phyloP scores from a whole-genome alignment of 2,329 filamentous ascomycete genomes.

The Pseudofabraea citricarpa region DNA sequence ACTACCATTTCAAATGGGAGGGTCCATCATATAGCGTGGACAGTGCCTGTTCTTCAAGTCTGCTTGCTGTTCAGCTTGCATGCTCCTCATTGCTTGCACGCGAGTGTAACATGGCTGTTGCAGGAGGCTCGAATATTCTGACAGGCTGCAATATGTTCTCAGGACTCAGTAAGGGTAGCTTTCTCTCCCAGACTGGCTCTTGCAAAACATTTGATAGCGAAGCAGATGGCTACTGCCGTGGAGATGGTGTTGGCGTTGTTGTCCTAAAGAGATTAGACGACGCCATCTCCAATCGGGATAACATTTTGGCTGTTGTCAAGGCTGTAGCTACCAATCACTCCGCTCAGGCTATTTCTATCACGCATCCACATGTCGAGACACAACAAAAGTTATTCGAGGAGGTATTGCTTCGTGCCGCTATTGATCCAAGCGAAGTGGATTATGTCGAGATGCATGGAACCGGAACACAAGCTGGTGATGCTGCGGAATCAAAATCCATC shows the following conservation, averaged over 20 bases:
- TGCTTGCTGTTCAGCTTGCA: constrained; percentile 49
- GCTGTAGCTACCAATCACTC: constrained; percentile 78
- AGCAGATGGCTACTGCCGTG: constrained; percentile 51
- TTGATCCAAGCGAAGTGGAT: constrained; percentile 71
- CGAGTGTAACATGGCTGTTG: constrained; percentile 12
- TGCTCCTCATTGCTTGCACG: constrained; percentile 24
- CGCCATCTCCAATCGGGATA: constrained; percentile 46
- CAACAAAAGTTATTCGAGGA: constrained; percentile 69
- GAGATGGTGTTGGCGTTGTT: constrained; percentile 42
- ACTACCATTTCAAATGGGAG: constrained; percentile 18
- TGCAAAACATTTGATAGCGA: constrained; percentile 45
- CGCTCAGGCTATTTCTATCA: constrained; percentile 76
- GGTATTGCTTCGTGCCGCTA: constrained; percentile 66
- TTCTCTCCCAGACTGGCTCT: constrained; percentile 32
- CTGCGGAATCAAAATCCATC: constrained; percentile 76
- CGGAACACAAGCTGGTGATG: constrained; percentile 80
- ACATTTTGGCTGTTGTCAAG: constrained; percentile 52
- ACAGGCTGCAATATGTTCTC: constrained; percentile 13
- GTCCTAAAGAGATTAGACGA: constrained; percentile 45
- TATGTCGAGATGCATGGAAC: constrained; percentile 92
- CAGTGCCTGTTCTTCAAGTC: constrained; percentile 52
- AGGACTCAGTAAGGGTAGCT: constrained; percentile 39
- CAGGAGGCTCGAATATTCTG: constrained; percentile 15
- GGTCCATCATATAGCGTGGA: constrained; percentile 7
- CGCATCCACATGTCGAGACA: constrained; percentile 72